Evolutionary conservation across 805 yeast species (phyloP).

Genomic region (Metschnikowia anglica): DNA sequence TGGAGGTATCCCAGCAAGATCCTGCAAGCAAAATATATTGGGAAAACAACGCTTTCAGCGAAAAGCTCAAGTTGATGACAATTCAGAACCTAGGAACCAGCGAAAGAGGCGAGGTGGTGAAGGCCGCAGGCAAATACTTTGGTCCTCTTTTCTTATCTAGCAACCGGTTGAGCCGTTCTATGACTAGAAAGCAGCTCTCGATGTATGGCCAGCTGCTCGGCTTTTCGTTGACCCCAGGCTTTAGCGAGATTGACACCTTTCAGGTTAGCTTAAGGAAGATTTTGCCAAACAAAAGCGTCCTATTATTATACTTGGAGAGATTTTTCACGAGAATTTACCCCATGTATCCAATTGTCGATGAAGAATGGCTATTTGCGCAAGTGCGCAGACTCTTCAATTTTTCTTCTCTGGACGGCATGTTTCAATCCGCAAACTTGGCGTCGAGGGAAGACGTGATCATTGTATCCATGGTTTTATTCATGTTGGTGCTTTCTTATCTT

Average conservation of each 20-base stretch:
- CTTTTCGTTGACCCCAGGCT: conserved; percentile 8
- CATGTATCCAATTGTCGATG: conserved; percentile 19
- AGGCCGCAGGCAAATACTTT: conserved; percentile 9
- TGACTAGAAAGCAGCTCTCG: conserved; percentile 13
- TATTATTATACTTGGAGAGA: conserved; percentile 14
- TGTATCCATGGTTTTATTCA: conserved; percentile 18
- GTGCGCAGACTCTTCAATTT: conserved; percentile 10
- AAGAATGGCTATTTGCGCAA: conserved; percentile 12
- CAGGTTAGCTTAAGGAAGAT: conserved; percentile 12
- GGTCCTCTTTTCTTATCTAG: conserved; percentile 13
- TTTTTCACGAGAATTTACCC: conserved; percentile 21
- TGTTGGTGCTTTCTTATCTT: conserved; percentile 20
- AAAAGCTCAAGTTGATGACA: conserved; percentile 15
- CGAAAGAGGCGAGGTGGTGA: conserved; percentile 10
- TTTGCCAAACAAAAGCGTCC: conserved; percentile 14
- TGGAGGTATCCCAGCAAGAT: conserved; percentile 22
- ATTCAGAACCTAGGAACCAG: conserved; percentile 8
- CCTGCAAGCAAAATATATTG: conserved; percentile 21
- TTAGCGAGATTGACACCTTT: conserved; percentile 10
- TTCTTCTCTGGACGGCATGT: conserved; percentile 4
- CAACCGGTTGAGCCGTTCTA: conserved; percentile 8
- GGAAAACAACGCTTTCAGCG: conserved; percentile 12
- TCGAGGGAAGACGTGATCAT: conserved; percentile 17
- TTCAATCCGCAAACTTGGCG: conserved; percentile 12
- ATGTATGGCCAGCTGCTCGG: conserved; percentile 18